Base-by-base conservation (phyloP, 306 rosid genomes). In the Sicyos baderoa region DNA sequence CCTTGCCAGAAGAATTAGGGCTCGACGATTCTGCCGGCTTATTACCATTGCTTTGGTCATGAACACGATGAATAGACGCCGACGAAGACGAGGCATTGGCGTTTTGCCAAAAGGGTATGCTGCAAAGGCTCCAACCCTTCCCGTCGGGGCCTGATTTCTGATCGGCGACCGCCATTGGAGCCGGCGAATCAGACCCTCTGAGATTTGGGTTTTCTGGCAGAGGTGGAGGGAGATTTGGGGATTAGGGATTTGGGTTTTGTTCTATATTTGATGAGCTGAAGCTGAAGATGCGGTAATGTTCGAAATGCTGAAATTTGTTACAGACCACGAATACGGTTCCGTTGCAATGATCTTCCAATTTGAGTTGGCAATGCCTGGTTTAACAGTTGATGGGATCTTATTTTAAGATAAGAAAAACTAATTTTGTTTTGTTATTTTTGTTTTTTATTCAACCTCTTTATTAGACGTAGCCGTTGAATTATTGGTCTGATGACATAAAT, bases 41-140 rank as follows among this genome's bases (percentile, higher is more conserved):
- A 69, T 76, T 70, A 72, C 42, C 82, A 72, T 77, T 85, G 64
- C 59, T 86, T 64, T 77, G 95, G 17, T 72, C 79, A 70, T 32
- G 37, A 32, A 32, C 37, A 4, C 37, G 37, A 32, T 82, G 84
- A 81, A 79, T 77, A 53, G 86, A 23, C 61, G 79, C 70, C 6
- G 78, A 69, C 16, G 78, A 37, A 15, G 72, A 64, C 2, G 74
- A 49, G 42, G 87, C 79, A 71, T 80, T 85, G 75, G 71, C 79
- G 13, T 88, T 79, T 77, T 90, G 92, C 95, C 97, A 86, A 82
- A 90, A 90, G 62, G 90, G 97, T 75, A 82, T 83, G 40, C 75
- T 90, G 57, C 95, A 88, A 52, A 90, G 74, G 82, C 81, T 79
- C 90, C 90, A 86, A 68, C 69, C 81, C 76, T 83, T 88, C 70